phyloP scores from a whole-genome alignment of 306 rosid species.

The Gastrolobium villosum region DNA sequence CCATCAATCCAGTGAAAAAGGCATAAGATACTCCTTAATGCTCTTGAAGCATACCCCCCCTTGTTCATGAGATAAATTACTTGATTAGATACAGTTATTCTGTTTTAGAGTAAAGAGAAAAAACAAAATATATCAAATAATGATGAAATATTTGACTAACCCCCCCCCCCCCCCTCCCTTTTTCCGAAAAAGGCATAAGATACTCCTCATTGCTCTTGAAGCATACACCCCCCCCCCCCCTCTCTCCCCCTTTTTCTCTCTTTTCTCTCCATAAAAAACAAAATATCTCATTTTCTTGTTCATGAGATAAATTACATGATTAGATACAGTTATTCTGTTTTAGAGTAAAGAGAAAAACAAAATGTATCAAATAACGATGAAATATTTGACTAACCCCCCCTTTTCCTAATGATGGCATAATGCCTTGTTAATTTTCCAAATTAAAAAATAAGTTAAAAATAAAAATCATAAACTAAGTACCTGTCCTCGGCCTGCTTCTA shows the following conservation, averaged over 20 bases:
- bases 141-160: background rate
- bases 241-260: too few relatives aligned
- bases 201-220: background rate
- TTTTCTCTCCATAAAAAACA: background rate
- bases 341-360: background rate
- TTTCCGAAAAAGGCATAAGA: constrained; percentile 12
- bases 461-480: constrained; percentile 51
- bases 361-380: background rate
- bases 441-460: background rate
- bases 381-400: background rate
- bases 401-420: constrained; percentile 13
- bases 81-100: constrained; percentile 1
- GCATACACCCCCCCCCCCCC: background rate
- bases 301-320: constrained; percentile 7
- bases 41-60: background rate
- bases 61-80: constrained; percentile 15
- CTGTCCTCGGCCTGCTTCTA: constrained; percentile 93
- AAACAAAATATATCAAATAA: background rate
- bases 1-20: background rate
- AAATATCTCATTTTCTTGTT: background rate
- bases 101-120: background rate
- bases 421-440: constrained; percentile 23
- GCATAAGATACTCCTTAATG: constrained; percentile 11
- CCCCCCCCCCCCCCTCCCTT: background rate
- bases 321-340: constrained; percentile 3